Base-by-base conservation (phyloP, 257 asterid genomes). In the Echium plantagineum region DNA sequence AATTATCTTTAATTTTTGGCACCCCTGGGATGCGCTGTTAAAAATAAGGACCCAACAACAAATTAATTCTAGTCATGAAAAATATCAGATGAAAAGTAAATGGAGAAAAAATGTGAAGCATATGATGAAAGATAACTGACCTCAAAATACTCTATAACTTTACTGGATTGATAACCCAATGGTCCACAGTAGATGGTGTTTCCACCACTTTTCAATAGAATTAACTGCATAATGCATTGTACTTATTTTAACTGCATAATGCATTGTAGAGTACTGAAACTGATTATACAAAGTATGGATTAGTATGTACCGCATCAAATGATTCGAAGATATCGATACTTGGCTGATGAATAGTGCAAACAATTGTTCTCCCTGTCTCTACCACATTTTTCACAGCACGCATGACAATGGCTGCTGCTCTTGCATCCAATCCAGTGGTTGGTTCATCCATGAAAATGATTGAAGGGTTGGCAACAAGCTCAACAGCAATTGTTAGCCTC, bases 281-380 rank as follows among this genome's bases (percentile, higher is more conserved):
- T 24, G 26, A 24, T 24, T 3, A 24, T 24, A 7, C 6, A 4
- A 31, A 31, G 4, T 31, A 31, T 31, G 38, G 38, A 31, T 31
- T 38, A 7, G 15, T 38, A 10, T 3, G 4, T 42, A 42, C 49
- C 49, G 10, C 49, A 13, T 79, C 83, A 66, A 82, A 82, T 47
- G 85, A 71, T 69, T 82, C 88, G 59, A 82, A 82, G 58, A 82
- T 79, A 69, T 74, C 81, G 3, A 77, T 82, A 26, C 85, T 79
- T 17, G 85, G 88, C 58, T 82, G 88, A 46, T 82, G 88, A 55
- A 82, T 82, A 7, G 88, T 82, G 74, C 85, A 82, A 65, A 82
- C 88, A 12, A 79, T 77, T 17, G 88, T 82, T 70, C 88, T 72
- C 21, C 85, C 85, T 30, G 88, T 76, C 21, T 66, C 69, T 9